Evolutionary conservation across 768 basidiomycete species (phyloP).

Genomic region (Mycena amicta): DNA sequence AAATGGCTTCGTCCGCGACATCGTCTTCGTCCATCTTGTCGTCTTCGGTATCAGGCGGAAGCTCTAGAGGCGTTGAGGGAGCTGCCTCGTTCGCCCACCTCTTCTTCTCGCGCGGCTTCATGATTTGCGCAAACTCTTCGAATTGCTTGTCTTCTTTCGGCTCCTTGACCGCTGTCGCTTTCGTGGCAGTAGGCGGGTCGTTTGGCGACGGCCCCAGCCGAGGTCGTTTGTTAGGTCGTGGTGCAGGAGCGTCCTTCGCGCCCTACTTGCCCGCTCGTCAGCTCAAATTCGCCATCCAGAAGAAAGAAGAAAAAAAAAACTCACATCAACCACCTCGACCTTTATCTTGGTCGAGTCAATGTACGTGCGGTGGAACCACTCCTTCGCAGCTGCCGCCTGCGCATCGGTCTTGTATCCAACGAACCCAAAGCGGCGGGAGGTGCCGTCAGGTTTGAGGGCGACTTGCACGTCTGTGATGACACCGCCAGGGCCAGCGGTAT

Average conservation of each 20-base stretch:
- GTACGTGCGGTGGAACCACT: conserved; percentile 86
- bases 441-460: conserved; percentile 74
- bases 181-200: conserved; percentile 18
- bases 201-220: conserved; percentile 42
- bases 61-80: conserved; percentile 4
- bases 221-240: conserved; percentile 71
- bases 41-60: conserved; percentile 1
- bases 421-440: conserved; percentile 87
- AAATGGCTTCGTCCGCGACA: conserved; percentile 39
- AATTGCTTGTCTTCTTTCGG: conserved; percentile 44
- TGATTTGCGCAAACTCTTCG: conserved; percentile 73
- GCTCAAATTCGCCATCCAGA: neutral
- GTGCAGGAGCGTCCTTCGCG: conserved; percentile 65
- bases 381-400: conserved; percentile 73
- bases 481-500: conserved; percentile 59
- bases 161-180: conserved; percentile 22
- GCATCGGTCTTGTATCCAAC: conserved; percentile 83
- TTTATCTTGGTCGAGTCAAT: conserved; percentile 77
- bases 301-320: conserved; percentile 28
- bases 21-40: conserved; percentile 25
- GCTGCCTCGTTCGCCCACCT: conserved; percentile 60
- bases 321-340: conserved; percentile 78
- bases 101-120: conserved; percentile 63
- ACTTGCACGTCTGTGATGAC: conserved; percentile 87
- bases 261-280: conserved; percentile 44